A percentile compares a stretch with the other conserved stretches of the same genome.
phyloP scores from a whole-genome alignment of 352 stramenopile species.

The Phytophthora capsici region DNA sequence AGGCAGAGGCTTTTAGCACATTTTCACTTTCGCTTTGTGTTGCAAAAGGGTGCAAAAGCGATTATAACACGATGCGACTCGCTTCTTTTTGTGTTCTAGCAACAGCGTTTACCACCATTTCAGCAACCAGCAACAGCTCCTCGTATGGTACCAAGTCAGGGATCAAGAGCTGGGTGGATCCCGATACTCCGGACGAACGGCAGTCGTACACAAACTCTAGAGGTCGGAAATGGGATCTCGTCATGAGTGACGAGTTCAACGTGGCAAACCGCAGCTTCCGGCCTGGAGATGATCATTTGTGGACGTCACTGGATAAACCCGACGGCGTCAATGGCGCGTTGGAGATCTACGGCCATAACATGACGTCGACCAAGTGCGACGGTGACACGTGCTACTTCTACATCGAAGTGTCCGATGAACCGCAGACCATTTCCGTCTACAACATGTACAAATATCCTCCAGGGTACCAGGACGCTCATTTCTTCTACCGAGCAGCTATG shows the following conservation, averaged over 20 bases:
- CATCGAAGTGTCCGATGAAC: conserved; percentile 61
- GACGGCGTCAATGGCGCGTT: conserved; percentile 93
- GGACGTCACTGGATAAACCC: conserved; percentile 95
- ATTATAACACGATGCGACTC: conserved; percentile 25
- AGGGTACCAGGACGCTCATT: conserved; percentile 50
- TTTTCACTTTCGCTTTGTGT: conserved; percentile 17
- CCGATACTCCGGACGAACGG: conserved; percentile 47
- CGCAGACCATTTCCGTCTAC: conserved; percentile 52
- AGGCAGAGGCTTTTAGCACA: no score
- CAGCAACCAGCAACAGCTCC: conserved; percentile 22
- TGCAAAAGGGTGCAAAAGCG: background rate
- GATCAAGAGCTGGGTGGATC: conserved; percentile 59
- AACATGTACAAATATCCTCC: conserved; percentile 64
- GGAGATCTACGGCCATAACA: conserved; percentile 93
- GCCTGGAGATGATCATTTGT: conserved; percentile 92
- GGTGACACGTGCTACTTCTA: conserved; percentile 64
- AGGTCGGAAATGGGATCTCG: conserved; percentile 73
- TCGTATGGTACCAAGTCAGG: conserved; percentile 58
- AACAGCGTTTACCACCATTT: conserved; percentile 2
- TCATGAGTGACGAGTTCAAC: conserved; percentile 97
- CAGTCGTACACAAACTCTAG: conserved; percentile 49
- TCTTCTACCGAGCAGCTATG: conserved; percentile 76
- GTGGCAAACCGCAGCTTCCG: conserved; percentile 83
- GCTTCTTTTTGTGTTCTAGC: conserved; percentile 1
- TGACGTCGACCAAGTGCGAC: conserved; percentile 67